Base-by-base conservation (phyloP, 2,329 filamentous ascomycete genomes). In the Triangularia setosa region DNA sequence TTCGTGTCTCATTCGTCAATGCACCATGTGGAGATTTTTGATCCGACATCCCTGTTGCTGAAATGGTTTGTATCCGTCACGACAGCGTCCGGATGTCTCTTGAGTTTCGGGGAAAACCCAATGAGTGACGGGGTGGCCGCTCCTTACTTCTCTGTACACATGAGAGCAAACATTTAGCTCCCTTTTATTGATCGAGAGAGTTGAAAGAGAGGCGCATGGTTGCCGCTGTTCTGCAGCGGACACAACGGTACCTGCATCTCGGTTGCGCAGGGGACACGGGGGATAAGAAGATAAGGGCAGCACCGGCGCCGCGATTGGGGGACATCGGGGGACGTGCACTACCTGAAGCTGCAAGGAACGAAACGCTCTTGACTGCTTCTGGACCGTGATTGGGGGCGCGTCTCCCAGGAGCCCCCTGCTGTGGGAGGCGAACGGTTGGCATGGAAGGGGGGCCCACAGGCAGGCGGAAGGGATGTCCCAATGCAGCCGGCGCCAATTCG, bases 301-400 rank as follows among this genome's bases (percentile, higher is more conserved):
- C 44, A 57, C 28, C 55, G 35, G 57, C 59, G 59, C 23, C 25
- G 40, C 52, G 55, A 62, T 65, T 62, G 61, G 62, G 56, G 21
- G 23, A 25, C 24, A 48, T 40, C 16, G 52, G n/a, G 4, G 60
- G 53, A 57, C 62, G 65, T 66, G 65, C 65, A 48, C 30, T 30
- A 18, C 40, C 35, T 23, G 30, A 27, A n/a, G 30, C 62, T 66
- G 65, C 63, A 67, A 66, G 65, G 65, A 61, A 67, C 65, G 53
- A 58, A 60, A 60, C 63, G 35, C 21, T 59, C 61, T 63, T 59
- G 60, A 33, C 65, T 53, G 35, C 11, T 63, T 60, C 62, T 63
- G 60, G 48, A 60, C 57, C 16, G 35, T 54, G 44, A 59, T 60
- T 65, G 63, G 48, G 54, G 61, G 60, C n/a, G 58, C 12, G 53